Conservation (phyloP, 441 rosid species). For the Francoa sonchifolia region DNA sequence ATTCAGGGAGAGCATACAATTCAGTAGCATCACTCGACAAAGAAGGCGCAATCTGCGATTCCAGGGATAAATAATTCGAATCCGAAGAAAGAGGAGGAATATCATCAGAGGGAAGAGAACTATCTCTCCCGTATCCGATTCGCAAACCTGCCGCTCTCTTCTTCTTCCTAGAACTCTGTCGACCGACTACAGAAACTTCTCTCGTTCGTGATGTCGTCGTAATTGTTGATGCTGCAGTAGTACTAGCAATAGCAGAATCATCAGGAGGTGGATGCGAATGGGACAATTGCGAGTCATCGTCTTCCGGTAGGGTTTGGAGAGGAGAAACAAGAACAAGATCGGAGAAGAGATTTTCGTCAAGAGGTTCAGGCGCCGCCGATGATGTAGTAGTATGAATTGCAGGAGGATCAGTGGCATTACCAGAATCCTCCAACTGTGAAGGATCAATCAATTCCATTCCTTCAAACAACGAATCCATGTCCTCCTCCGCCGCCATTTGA, state of each 20-base stretch:
- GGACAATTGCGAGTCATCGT: slow-evolving; percentile 5
- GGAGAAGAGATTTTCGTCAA: slow-evolving; percentile 75
- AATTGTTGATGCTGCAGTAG: background rate
- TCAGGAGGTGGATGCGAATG: slow-evolving; percentile 10
- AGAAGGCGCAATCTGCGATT: too few relatives aligned
- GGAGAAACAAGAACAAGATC: slow-evolving; percentile 49
- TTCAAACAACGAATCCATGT: slow-evolving; percentile 76
- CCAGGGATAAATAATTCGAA: too few relatives aligned
- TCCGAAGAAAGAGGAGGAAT: slow-evolving; percentile 1
- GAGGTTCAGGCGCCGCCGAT: slow-evolving; percentile 23
- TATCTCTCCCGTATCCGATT: slow-evolving; percentile 57
- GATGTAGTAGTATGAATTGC: slow-evolving; percentile 14
- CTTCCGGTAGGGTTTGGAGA: slow-evolving; percentile 13
- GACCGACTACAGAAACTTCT: slow-evolving; percentile 11
- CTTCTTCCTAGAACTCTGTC: slow-evolving; percentile 64
- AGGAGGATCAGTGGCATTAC: slow-evolving; percentile 5
- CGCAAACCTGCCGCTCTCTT: slow-evolving; percentile 57
- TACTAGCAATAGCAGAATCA: slow-evolving; percentile 1
- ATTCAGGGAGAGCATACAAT: too few relatives aligned
- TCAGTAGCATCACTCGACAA: too few relatives aligned
- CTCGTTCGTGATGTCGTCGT: too few relatives aligned
- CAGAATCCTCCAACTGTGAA: slow-evolving; percentile 25
- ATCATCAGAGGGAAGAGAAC: slow-evolving; percentile 1
- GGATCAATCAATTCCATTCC: slow-evolving; percentile 74
- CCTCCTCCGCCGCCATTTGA: slow-evolving; percentile 15